Evolutionary conservation across 2,329 filamentous ascomycete species (phyloP).

Genomic region (Aspergillus oerlinghausenensis): DNA sequence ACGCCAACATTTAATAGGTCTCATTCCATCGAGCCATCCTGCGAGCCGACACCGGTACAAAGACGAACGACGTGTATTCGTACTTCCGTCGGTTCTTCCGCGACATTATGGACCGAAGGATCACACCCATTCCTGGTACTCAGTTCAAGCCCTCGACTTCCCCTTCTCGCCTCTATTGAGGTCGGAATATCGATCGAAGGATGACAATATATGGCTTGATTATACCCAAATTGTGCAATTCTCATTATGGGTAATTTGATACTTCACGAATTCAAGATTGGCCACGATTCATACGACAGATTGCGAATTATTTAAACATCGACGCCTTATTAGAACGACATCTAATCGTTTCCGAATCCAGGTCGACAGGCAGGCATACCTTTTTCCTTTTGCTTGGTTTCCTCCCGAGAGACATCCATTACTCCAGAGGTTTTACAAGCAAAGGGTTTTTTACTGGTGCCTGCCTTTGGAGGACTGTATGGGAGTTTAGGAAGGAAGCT

Average conservation of each 20-base stretch:
- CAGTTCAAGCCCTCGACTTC: not conserved
- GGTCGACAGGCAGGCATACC: not conserved
- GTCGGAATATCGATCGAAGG: not conserved
- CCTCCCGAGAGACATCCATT: not conserved
- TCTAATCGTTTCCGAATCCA: not conserved
- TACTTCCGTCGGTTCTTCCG: not conserved
- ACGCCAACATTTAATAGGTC: not conserved
- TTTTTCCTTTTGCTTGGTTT: not conserved
- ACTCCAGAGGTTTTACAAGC: not conserved
- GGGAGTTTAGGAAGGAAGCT: not conserved
- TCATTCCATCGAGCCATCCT: not conserved
- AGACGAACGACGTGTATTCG: not conserved
- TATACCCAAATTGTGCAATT: too few species aligned
- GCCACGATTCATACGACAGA: not conserved
- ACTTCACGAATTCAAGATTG: not conserved
- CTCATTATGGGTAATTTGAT: not conserved
- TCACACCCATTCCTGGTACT: not conserved
- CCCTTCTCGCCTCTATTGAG: not conserved
- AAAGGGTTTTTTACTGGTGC: not conserved
- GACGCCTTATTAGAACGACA: not conserved
- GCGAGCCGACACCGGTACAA: too few species aligned
- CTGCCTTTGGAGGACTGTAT: not conserved
- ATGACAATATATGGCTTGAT: too few species aligned
- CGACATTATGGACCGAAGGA: not conserved
- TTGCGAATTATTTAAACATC: too few species aligned